phyloP scores from a whole-genome alignment of 2,329 filamentous ascomycete genomes.

The Bipolaris zeicola region DNA sequence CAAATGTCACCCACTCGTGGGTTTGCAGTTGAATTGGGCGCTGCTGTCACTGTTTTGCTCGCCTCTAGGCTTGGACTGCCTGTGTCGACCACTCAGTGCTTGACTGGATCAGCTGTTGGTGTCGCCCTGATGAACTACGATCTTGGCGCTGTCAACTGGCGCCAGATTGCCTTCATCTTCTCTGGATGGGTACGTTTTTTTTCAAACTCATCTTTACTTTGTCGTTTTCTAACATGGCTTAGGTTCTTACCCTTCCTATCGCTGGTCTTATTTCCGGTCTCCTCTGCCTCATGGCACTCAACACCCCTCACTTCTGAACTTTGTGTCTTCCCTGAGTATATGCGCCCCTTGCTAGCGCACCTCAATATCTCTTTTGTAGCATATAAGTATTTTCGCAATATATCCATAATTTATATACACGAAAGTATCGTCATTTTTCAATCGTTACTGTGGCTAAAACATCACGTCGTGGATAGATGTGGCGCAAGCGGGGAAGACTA shows the following conservation, averaged over 20 bases:
- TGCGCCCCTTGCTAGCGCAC: too few relatives aligned
- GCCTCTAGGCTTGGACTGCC: conserved; percentile 67
- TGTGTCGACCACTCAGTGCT: conserved; percentile 68
- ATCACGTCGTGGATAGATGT: too few relatives aligned
- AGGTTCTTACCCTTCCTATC: conserved; percentile 52
- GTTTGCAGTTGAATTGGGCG: conserved; percentile 42
- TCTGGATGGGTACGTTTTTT: conserved; percentile 8
- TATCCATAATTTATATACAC: too few relatives aligned
- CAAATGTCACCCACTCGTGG: conserved; percentile 65
- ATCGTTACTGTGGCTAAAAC: too few relatives aligned
- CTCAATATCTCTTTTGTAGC: not conserved
- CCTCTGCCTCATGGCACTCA: conserved; percentile 51
- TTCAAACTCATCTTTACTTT: not conserved
- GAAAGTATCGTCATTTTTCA: too few relatives aligned
- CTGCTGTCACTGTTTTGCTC: conserved; percentile 67
- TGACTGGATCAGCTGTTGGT: conserved; percentile 33
- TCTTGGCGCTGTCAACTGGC: conserved; percentile 51
- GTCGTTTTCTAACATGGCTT: conserved; percentile 31
- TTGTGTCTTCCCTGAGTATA: not conserved
- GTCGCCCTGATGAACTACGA: conserved; percentile 41
- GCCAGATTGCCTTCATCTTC: conserved; percentile 50
- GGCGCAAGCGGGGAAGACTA: too few relatives aligned
- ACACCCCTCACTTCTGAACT: conserved; percentile 47
- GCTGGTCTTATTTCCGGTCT: conserved; percentile 50
- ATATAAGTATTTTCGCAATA: too few relatives aligned